These are phyloP conservation scores for Moniliophthora roreri DNA, from an alignment of 1,284 basidiomycete genomes.

Conservation along the genomic window DNA sequence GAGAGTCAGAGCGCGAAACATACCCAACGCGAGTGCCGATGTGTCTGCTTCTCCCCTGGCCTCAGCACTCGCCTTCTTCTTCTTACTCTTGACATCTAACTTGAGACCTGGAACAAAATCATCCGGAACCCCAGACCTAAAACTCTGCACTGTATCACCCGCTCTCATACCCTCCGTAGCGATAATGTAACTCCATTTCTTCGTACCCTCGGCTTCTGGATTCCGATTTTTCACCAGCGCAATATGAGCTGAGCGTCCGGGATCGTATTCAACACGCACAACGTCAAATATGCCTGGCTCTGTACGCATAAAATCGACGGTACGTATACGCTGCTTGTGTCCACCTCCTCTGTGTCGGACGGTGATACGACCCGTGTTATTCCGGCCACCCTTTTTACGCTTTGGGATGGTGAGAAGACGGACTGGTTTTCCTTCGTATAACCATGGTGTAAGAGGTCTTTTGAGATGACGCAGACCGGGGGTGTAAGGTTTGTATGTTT, in stretches of 20 bases:
- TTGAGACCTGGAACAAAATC: constrained; percentile 71
- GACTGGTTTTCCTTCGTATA: constrained; percentile 83
- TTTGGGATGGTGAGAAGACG: constrained; percentile 83
- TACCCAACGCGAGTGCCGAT: constrained; percentile 76
- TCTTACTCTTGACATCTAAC: constrained; percentile 25
- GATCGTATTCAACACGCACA: constrained; percentile 95
- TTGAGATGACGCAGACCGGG: constrained; percentile 88
- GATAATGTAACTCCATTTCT: constrained; percentile 84
- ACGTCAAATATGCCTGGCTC: constrained; percentile 85
- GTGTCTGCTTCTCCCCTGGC: constrained; percentile 25
- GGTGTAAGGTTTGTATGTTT: constrained; percentile 88
- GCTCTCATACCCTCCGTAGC: constrained; percentile 89
- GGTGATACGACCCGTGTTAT: constrained; percentile 84
- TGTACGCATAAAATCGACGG: constrained; percentile 84
- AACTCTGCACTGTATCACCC: constrained; percentile 89
- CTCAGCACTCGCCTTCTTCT: constrained; percentile 12
- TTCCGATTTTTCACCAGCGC: constrained; percentile 77
- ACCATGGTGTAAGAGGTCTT: constrained; percentile 77
- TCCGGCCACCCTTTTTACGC: constrained; percentile 87
- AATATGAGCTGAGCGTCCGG: constrained; percentile 91
- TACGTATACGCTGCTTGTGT: constrained; percentile 83
- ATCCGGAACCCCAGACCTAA: constrained; percentile 78
- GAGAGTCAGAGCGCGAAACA: constrained; percentile 84
- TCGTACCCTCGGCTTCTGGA: constrained; percentile 42
- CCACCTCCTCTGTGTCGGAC: constrained; percentile 90